A percentile compares a stretch with the other conserved stretches of the same genome.
phyloP scores from a whole-genome alignment of 371 early-diverging fungal genomes.

The Mortierella sp. region DNA sequence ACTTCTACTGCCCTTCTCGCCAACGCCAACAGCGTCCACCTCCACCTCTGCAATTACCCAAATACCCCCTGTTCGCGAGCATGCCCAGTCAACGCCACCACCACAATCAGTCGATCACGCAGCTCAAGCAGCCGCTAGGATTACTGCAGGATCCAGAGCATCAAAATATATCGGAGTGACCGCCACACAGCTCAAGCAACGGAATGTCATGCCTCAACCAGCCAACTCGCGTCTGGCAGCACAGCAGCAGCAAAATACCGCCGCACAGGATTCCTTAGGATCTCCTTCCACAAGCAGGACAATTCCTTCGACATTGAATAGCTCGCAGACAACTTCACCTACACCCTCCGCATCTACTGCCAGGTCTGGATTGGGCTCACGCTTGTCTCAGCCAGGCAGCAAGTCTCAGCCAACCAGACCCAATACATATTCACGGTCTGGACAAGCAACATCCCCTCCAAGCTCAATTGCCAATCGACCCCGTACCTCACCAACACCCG shows the following conservation, averaged over 20 bases:
- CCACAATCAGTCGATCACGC: slow-evolving; percentile 39
- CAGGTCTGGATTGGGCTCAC: slow-evolving; percentile 18
- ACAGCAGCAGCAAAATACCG: slow-evolving; percentile 6
- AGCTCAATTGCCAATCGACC: slow-evolving; percentile 20
- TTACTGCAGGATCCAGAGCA: slow-evolving; percentile 68
- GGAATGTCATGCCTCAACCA: slow-evolving; percentile 48
- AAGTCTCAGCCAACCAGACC: slow-evolving; percentile 17
- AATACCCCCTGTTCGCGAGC: slow-evolving; percentile 4
- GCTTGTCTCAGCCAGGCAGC: slow-evolving; percentile 31
- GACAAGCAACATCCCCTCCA: slow-evolving; percentile 24
- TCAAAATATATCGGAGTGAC: slow-evolving; percentile 73
- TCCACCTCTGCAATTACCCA: slow-evolving; percentile 7
- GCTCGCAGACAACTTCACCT: slow-evolving; percentile 29
- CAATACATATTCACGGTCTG: background rate
- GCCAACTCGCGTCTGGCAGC: slow-evolving; percentile 20
- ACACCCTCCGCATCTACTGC: slow-evolving; percentile 14
- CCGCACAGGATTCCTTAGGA: slow-evolving; percentile 13
- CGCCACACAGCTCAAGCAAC: slow-evolving; percentile 70
- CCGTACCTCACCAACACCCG: slow-evolving; percentile 48
- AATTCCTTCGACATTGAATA: background rate
- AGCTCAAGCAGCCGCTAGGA: slow-evolving; percentile 60
- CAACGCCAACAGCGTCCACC: slow-evolving; percentile 36
- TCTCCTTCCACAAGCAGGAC: slow-evolving; percentile 17
- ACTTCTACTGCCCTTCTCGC: slow-evolving; percentile 37
- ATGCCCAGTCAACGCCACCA: slow-evolving; percentile 21